Evolutionary conservation across 2,329 filamentous ascomycete genomes (phyloP).

Genomic region (Hirsutella rhossiliensis): DNA sequence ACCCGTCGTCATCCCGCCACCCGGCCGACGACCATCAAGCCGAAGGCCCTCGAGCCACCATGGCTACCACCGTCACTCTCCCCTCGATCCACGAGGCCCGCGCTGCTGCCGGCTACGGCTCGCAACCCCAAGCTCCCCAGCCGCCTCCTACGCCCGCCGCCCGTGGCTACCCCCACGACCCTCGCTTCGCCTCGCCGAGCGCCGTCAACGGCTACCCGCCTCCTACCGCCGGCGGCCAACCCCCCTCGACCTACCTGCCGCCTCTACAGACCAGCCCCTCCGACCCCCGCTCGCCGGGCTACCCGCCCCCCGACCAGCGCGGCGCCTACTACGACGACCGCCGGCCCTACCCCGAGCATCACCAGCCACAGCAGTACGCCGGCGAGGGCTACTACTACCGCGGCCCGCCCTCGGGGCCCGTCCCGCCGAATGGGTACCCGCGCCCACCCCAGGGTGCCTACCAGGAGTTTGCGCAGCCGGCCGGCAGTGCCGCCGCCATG

Average conservation of each 20-base stretch:
- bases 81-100: constrained; percentile 38
- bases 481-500: constrained; percentile 24
- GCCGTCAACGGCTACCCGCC: constrained; percentile 34
- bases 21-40: constrained; percentile 2
- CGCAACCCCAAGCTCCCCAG: constrained; percentile 2
- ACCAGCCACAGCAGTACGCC: constrained; percentile 13
- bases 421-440: constrained; percentile 15
- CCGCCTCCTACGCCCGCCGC: constrained; percentile 9
- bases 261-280: constrained; percentile 22
- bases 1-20: constrained; percentile 2
- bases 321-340: constrained; percentile 23
- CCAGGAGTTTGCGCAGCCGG: constrained; percentile 19
- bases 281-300: constrained; percentile 21
- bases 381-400: constrained; percentile 23
- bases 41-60: constrained; percentile 18
- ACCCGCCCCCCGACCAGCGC: constrained; percentile 27
- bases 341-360: constrained; percentile 17
- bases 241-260: constrained; percentile 21
- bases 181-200: constrained; percentile 30
- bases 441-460: constrained; percentile 17
- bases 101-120: constrained; percentile 17
- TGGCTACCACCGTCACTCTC: constrained; percentile 32
- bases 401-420: constrained; percentile 13
- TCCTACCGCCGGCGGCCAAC: constrained; percentile 20
- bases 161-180: constrained; percentile 20